Percentiles rank a stretch among this genome's conserved stretches.
Evolutionary conservation across 352 stramenopile genomes (phyloP).

Genomic region (Pythium rishiriense): DNA sequence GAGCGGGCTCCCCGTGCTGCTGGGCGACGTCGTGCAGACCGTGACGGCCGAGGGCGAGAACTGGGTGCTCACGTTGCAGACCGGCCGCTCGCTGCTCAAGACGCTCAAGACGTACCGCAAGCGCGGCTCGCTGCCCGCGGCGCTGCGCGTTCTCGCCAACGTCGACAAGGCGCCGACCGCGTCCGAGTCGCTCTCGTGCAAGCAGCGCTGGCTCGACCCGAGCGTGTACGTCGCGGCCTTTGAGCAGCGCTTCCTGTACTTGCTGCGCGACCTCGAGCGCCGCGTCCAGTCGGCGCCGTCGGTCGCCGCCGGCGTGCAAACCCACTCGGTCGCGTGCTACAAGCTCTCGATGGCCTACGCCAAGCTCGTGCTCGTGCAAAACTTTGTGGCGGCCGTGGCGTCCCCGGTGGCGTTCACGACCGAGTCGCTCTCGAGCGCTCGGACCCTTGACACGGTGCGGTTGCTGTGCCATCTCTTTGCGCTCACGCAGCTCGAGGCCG

Average conservation of each 20-base stretch:
- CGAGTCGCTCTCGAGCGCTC: slow-evolving; percentile 31
- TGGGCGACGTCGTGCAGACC: slow-evolving; percentile 92
- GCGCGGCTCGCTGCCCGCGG: slow-evolving; percentile 29
- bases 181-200: slow-evolving; percentile 20
- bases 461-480: slow-evolving; percentile 72
- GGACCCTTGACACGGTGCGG: slow-evolving; percentile 41
- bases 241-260: slow-evolving; percentile 58
- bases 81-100: slow-evolving; percentile 40
- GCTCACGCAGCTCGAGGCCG: slow-evolving; percentile 65
- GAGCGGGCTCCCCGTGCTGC: slow-evolving; percentile 71
- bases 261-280: slow-evolving; percentile 40
- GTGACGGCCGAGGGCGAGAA: slow-evolving; percentile 97
- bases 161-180: slow-evolving; percentile 38
- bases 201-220: slow-evolving; percentile 17
- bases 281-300: slow-evolving; percentile 35
- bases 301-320: slow-evolving; percentile 49
- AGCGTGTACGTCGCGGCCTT: slow-evolving; percentile 42
- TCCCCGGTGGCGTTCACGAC: slow-evolving; percentile 31
- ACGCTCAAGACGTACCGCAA: slow-evolving; percentile 40
- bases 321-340: slow-evolving; percentile 64
- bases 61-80: slow-evolving; percentile 90
- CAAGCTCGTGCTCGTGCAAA: slow-evolving; percentile 48
- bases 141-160: slow-evolving; percentile 45
- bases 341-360: slow-evolving; percentile 61
- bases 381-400: slow-evolving; percentile 40